phyloP scores from a whole-genome alignment of 179 eudicot genomes.

The Spergularia azorica region DNA sequence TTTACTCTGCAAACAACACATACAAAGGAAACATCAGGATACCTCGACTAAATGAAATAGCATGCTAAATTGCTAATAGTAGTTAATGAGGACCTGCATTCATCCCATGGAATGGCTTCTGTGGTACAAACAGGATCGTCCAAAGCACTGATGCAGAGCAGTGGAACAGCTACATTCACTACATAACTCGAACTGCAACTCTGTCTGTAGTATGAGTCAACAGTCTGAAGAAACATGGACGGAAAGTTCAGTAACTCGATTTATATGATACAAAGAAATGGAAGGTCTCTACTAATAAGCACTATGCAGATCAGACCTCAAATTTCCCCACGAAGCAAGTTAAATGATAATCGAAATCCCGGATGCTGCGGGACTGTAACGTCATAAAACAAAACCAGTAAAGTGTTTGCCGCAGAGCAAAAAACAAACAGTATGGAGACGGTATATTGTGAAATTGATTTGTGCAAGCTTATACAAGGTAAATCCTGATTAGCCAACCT shows the following conservation, averaged over 20 bases:
- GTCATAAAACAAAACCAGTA: conserved; percentile 13
- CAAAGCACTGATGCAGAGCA: conserved; percentile 90
- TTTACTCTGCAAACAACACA: conserved; percentile 55
- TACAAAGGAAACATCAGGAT: background rate
- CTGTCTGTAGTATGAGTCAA: conserved; percentile 83
- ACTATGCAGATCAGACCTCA: conserved; percentile 52
- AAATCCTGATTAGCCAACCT: no score
- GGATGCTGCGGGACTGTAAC: conserved; percentile 79
- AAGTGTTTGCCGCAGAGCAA: background rate
- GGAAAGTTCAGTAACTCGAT: conserved; percentile 24
- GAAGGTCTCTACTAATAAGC: no score
- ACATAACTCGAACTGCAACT: conserved; percentile 73
- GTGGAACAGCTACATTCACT: conserved; percentile 76
- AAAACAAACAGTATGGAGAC: background rate
- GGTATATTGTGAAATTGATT: background rate
- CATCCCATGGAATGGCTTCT: conserved; percentile 99
- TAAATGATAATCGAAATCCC: conserved; percentile 91
- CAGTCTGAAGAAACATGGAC: conserved; percentile 55
- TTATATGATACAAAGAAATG: background rate
- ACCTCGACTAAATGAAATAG: background rate
- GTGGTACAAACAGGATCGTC: conserved; percentile 94
- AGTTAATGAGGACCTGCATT: conserved; percentile 64
- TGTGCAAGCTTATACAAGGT: background rate
- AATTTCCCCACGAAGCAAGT: conserved; percentile 84
- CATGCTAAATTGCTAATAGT: background rate